Evolutionary conservation across 179 eudicot species (phyloP).

Genomic region (Beta corolliflora): DNA sequence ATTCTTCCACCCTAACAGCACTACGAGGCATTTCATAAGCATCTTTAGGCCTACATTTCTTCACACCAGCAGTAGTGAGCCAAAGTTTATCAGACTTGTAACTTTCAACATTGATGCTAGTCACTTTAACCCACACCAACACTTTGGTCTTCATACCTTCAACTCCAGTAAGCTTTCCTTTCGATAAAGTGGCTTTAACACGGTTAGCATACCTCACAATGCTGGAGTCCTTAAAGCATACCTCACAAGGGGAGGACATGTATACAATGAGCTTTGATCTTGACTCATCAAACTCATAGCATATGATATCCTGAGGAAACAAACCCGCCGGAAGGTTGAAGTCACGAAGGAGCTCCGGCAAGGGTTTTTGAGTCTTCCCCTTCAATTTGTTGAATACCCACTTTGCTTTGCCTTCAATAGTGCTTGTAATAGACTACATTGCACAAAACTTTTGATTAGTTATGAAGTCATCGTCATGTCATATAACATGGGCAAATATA

Average conservation of each 20-base stretch:
- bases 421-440: conserved; percentile 64
- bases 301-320: conserved; percentile 63
- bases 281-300: conserved; percentile 62
- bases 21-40: conserved; percentile 53
- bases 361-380: conserved; percentile 62
- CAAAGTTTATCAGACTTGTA: conserved; percentile 67
- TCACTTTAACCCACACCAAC: conserved; percentile 79
- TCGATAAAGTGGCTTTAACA: conserved; percentile 56
- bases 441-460: not conserved
- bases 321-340: conserved; percentile 70
- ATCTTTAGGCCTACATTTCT: conserved; percentile 63
- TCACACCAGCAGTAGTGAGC: conserved; percentile 64
- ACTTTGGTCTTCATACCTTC: conserved; percentile 91
- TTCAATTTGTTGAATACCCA: conserved; percentile 75
- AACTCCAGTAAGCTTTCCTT: conserved; percentile 65
- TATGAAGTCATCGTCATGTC: not conserved
- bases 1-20: conserved; percentile 54
- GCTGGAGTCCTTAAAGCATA: conserved; percentile 69
- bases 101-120: conserved; percentile 56
- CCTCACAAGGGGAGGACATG: conserved; percentile 63
- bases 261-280: conserved; percentile 61
- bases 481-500: no score
- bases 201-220: conserved; percentile 61
- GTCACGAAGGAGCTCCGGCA: conserved; percentile 71
- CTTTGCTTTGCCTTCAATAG: conserved; percentile 80